Conservation (phyloP, 345 rosid genomes). For the Geranium brycei region DNA sequence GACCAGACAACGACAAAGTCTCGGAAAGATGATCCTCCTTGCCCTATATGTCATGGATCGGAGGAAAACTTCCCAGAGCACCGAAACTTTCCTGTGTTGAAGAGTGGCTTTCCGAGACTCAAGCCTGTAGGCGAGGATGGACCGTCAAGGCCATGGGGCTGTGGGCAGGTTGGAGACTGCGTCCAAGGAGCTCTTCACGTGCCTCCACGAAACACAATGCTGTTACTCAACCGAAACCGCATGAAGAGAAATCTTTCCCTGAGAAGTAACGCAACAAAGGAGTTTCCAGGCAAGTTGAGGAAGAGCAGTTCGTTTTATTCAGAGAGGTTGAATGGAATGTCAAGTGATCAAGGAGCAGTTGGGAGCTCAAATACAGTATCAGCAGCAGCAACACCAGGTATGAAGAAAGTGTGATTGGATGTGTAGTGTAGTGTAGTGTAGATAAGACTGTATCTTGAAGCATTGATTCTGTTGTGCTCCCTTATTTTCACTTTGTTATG, state of each 20-base stretch:
- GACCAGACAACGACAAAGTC: slow-evolving; percentile 38
- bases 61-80: slow-evolving; percentile 23
- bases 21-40: slow-evolving; percentile 36
- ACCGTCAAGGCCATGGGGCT: slow-evolving; percentile 53
- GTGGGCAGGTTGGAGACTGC: slow-evolving; percentile 44
- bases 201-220: slow-evolving; percentile 35
- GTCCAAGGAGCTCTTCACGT: slow-evolving; percentile 46
- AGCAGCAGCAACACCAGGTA: background rate
- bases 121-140: slow-evolving; percentile 40
- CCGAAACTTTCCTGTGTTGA: slow-evolving; percentile 16
- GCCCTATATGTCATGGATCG: slow-evolving; percentile 32
- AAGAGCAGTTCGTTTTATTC: slow-evolving; percentile 20
- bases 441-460: background rate
- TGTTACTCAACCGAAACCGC: slow-evolving; percentile 35
- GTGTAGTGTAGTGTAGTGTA: background rate
- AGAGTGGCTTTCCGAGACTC: slow-evolving; percentile 28
- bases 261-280: slow-evolving; percentile 39
- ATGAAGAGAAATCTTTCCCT: slow-evolving; percentile 36
- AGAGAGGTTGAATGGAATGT: slow-evolving; percentile 19
- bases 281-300: slow-evolving; percentile 40
- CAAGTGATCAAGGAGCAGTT: slow-evolving; percentile 20
- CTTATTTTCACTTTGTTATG: background rate
- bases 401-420: background rate
- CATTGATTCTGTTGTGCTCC: background rate
- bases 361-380: slow-evolving; percentile 28